Percentiles rank a stretch among this genome's conserved stretches.
Conservation (phyloP, 2,329 filamentous ascomycete species). For the Fusarium subtropicale region DNA sequence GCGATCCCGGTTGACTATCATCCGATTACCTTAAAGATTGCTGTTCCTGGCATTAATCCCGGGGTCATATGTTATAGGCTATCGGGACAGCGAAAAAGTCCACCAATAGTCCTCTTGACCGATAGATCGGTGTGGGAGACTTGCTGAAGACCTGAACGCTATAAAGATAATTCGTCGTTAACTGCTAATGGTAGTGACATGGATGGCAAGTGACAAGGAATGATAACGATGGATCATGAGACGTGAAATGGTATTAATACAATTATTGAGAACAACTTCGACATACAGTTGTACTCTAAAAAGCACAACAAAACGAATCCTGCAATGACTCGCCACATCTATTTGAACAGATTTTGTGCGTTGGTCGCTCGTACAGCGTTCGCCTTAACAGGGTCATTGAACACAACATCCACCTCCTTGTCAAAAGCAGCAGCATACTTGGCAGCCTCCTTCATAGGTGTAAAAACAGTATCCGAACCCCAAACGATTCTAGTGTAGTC, state of each 20-base stretch:
- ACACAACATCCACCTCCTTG: constrained; percentile 3
- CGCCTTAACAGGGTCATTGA: constrained; percentile 3
- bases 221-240: not conserved
- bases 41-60: constrained; percentile 2
- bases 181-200: too few species aligned
- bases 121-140: too few species aligned
- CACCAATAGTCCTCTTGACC: constrained; percentile 3
- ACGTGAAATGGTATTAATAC: not conserved
- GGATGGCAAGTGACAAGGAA: not conserved
- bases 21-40: not conserved
- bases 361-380: constrained; percentile 17
- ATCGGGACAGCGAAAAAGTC: not conserved
- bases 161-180: too few species aligned
- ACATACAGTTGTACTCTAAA: too few species aligned
- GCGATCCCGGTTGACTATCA: not conserved
- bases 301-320: too few species aligned
- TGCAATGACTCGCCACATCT: not conserved
- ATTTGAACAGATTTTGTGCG: constrained; percentile 3
- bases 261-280: not conserved
- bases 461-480: constrained; percentile 28
- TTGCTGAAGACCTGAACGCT: not conserved
- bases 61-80: not conserved
- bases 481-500: constrained; percentile 18
- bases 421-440: constrained; percentile 22
- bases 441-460: constrained; percentile 5